Evolutionary conservation across 2,329 filamentous ascomycete genomes (phyloP), one percentile per base, ranked within the genome.

Genomic region (Fusarium sp.): DNA sequence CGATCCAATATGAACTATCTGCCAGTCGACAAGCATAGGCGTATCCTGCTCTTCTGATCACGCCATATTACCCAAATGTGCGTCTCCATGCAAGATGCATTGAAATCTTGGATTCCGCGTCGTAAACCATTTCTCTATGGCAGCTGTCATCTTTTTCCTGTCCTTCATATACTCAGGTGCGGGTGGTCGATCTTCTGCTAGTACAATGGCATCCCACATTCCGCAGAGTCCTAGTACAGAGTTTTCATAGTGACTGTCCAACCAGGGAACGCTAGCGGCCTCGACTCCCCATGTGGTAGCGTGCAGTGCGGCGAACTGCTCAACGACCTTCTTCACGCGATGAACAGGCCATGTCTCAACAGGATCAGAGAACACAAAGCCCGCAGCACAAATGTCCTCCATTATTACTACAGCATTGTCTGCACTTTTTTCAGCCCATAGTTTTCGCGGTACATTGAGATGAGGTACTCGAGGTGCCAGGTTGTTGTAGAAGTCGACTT

Each of bases 401-500:
- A 63, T 63, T 14, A 63, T 44, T 4, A 63, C 24, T 13, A 63
- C 40, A 24, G 49, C 60, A 7, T 62, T 63, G 14, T 56, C 40
- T 22, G 51, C 44, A 24, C 57, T 56, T 36, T 63, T 62, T 36
- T 62, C 22, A 45, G 58, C 58, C 58, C 57, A 62, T 13, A 63
- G 17, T 20, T 62, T 62, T 10, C 38, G 50, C 9, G 60, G 57
- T 5, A 63, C 14, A 17, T 63, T 63, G 57, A 63, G 59, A 48
- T 63, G 56, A 28, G 59, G 59, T n/a, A 63, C 50, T 10, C 5
- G 42, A n/a, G 60, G 60, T 20, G 48, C 60, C 14, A 63, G 33
- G 4, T 50, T 43, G 20, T 63, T 62, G 28, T 63, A 63, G n/a
- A 63, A 63, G 43, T 63, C 60, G 5, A 63, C 60, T 26, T 63